These are phyloP conservation scores for Ceratobasidium sp. DNA, from an alignment of 1,284 basidiomycete genomes.

Conservation along the genomic window DNA sequence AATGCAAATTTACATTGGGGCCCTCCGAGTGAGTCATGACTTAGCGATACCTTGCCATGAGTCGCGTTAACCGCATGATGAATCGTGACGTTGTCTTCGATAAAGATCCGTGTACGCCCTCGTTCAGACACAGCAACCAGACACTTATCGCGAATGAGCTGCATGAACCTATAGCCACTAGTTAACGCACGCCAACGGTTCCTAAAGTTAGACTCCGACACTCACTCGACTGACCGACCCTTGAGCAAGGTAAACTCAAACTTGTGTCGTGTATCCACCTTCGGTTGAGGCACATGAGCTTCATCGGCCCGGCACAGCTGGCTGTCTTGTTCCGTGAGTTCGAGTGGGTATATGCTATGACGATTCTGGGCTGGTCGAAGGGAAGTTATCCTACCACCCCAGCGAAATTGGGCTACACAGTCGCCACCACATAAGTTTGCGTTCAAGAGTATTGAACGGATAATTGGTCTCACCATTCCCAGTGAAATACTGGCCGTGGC, in stretches of 20 bases:
- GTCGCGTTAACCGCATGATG: constrained; percentile 21
- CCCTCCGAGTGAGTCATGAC: constrained; percentile 26
- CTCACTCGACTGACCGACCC: constrained; percentile 25
- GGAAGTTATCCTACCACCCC: constrained; percentile 8
- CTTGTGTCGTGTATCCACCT: constrained; percentile 20
- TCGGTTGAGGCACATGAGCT: constrained; percentile 23
- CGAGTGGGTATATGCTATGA: constrained; percentile 32
- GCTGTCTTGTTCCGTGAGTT: constrained; percentile 41
- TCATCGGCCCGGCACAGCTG: constrained; percentile 29
- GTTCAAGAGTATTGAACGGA: background rate
- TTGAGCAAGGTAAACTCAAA: constrained; percentile 34
- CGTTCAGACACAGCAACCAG: constrained; percentile 15
- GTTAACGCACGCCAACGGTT: background rate
- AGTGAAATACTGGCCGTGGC: background rate
- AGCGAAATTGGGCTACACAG: constrained; percentile 17
- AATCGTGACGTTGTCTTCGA: constrained; percentile 23
- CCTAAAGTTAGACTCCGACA: background rate
- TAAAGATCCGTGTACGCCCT: constrained; percentile 25
- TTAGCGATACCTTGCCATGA: constrained; percentile 21
- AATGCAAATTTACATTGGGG: constrained; percentile 13
- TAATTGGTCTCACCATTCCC: background rate
- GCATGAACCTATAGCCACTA: constrained; percentile 5
- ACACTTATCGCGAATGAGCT: constrained; percentile 33
- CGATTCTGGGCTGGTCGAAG: constrained; percentile 7
- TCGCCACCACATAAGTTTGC: background rate